Evolutionary conservation across 352 stramenopile genomes (phyloP).

Genomic region (Pseudoperonospora humuli): DNA sequence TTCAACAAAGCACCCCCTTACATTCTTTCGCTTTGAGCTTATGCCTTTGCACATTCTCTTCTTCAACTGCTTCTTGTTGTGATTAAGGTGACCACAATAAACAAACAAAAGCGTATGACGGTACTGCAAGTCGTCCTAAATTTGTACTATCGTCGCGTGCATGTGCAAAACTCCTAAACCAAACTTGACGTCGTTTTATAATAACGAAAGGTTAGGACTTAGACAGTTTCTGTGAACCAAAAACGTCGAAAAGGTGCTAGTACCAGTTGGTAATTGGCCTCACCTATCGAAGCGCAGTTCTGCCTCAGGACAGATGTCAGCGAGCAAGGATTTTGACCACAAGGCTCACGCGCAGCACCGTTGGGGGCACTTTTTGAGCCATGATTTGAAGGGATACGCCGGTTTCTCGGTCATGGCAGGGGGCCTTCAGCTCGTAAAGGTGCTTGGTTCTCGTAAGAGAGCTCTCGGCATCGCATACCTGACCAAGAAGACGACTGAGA

Average conservation of each 20-base stretch:
- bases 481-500: slow-evolving; percentile 17
- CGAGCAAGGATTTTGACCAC: slow-evolving; percentile 19
- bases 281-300: not conserved
- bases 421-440: slow-evolving; percentile 18
- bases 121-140: too few relatives aligned
- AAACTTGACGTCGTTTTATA: too few relatives aligned
- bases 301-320: slow-evolving; percentile 2
- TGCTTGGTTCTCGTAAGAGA: slow-evolving; percentile 13
- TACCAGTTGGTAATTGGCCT: not conserved
- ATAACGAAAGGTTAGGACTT: too few relatives aligned
- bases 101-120: too few relatives aligned
- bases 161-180: too few relatives aligned
- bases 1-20: too few relatives aligned
- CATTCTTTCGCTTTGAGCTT: too few relatives aligned
- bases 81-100: too few relatives aligned
- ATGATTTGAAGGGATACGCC: slow-evolving; percentile 23
- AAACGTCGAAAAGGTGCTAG: not conserved
- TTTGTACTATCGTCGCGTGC: too few relatives aligned
- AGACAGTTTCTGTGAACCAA: too few relatives aligned
- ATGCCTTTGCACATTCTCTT: too few relatives aligned
- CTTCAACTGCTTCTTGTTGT: too few relatives aligned
- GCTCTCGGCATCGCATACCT: slow-evolving; percentile 22
- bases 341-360: slow-evolving; percentile 18
- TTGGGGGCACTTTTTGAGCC: slow-evolving; percentile 20
- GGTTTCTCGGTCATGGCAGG: slow-evolving; percentile 21